A percentile compares a stretch with the other conserved stretches of the same genome.
These are phyloP conservation scores for Camelina neglecta DNA, from an alignment of 345 rosid genomes.

Conservation along the genomic window DNA sequence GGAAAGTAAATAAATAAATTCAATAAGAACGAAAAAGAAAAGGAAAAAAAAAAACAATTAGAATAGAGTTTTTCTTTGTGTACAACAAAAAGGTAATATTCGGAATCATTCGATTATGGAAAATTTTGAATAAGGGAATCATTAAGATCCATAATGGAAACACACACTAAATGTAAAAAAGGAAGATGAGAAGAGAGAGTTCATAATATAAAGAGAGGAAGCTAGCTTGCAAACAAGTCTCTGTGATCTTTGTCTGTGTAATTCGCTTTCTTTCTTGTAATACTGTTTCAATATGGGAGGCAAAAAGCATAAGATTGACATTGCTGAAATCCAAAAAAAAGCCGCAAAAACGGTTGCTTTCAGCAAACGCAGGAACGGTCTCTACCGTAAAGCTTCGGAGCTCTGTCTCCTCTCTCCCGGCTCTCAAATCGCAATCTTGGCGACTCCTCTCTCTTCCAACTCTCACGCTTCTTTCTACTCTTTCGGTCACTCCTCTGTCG, in stretches of 20 bases:
- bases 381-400: slow-evolving; percentile 37
- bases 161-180: too few relatives aligned
- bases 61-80: not conserved
- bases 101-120: not conserved
- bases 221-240: not conserved
- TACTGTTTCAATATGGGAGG: slow-evolving; percentile 27
- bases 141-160: not conserved
- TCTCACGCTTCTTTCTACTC: slow-evolving; percentile 42
- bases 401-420: slow-evolving; percentile 12
- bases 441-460: slow-evolving; percentile 21
- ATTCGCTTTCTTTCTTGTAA: not conserved
- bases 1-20: not conserved
- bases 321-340: slow-evolving; percentile 7
- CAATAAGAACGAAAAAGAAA: not conserved
- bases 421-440: slow-evolving; percentile 33
- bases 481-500: slow-evolving; percentile 38
- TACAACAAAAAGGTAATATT: not conserved
- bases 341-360: not conserved
- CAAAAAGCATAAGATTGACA: slow-evolving; percentile 1
- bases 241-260: not conserved
- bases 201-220: not conserved
- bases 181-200: too few relatives aligned
- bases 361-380: slow-evolving; percentile 31
- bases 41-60: not conserved
- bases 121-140: slow-evolving; percentile 3